A percentile compares a stretch with the other conserved stretches of the same genome.
Evolutionary conservation across 139 green algal genomes (phyloP).

Genomic region (Mesostigma viride): DNA sequence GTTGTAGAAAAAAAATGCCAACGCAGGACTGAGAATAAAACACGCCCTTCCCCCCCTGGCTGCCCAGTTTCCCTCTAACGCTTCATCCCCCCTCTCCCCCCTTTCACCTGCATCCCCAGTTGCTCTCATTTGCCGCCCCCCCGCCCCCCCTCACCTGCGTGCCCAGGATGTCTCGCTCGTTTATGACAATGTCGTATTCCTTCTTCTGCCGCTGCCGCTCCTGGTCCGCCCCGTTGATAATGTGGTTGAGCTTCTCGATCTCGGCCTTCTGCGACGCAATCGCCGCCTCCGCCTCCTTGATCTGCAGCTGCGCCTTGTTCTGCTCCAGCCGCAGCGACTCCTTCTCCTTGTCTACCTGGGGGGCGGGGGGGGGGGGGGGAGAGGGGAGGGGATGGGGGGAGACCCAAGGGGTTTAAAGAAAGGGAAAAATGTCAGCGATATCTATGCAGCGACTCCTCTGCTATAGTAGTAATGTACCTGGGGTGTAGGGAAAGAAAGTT

Average conservation of each 20-base stretch:
- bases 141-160: conserved; percentile 35
- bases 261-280: conserved; percentile 52
- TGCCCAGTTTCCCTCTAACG: too few relatives aligned
- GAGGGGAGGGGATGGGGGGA: too few relatives aligned
- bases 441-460: too few relatives aligned
- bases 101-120: too few relatives aligned
- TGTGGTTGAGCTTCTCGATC: conserved; percentile 70
- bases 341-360: conserved; percentile 78
- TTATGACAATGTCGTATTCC: conserved; percentile 75
- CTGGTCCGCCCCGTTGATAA: conserved; percentile 65
- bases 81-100: too few relatives aligned
- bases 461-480: too few relatives aligned
- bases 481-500: too few relatives aligned
- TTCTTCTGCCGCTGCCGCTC: conserved; percentile 60
- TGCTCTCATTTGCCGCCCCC: too few relatives aligned
- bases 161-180: conserved; percentile 76
- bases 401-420: too few relatives aligned
- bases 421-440: conserved; percentile 12
- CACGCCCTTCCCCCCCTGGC: too few relatives aligned
- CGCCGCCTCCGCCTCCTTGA: conserved; percentile 63
- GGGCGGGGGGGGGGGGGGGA: neutral
- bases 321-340: conserved; percentile 67
- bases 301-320: conserved; percentile 61
- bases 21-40: too few relatives aligned
- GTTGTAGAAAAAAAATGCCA: too few relatives aligned